phyloP scores from a whole-genome alignment of 2,329 filamentous ascomycete species.

The Colletotrichum eleusines region DNA sequence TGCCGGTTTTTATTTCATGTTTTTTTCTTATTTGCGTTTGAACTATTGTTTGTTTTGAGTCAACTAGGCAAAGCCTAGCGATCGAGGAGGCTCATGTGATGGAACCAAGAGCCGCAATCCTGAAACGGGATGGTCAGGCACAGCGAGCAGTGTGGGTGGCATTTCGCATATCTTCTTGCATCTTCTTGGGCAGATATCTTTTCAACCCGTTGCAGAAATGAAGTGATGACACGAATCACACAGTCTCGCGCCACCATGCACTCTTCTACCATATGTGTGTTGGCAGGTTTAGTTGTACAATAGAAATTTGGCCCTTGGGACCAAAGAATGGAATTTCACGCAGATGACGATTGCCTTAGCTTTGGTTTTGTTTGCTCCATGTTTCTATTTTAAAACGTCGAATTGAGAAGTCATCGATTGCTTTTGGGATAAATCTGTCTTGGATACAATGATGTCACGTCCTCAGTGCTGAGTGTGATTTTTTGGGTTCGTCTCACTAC shows the following conservation, averaged over 20 bases:
- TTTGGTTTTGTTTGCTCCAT: slow-evolving; percentile 1
- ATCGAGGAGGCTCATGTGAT: slow-evolving; percentile 10
- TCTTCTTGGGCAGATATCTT: slow-evolving; percentile 34
- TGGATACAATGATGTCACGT: slow-evolving; percentile 11
- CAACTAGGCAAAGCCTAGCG: neutral
- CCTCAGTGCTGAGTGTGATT: no score
- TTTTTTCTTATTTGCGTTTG: neutral
- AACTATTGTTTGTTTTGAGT: neutral
- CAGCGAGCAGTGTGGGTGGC: slow-evolving; percentile 23
- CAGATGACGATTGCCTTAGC: slow-evolving; percentile 32
- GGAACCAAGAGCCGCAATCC: slow-evolving; percentile 3
- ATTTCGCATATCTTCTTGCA: slow-evolving; percentile 21
- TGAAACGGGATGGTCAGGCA: slow-evolving; percentile 1
- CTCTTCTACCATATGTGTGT: neutral
- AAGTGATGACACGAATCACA: slow-evolving; percentile 39
- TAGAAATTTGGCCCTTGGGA: slow-evolving; percentile 24
- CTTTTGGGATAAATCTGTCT: slow-evolving; percentile 31
- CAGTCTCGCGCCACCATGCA: slow-evolving; percentile 12
- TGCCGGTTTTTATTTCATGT: neutral
- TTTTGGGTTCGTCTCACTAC: no score
- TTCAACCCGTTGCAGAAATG: slow-evolving; percentile 40
- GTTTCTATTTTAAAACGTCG: slow-evolving; percentile 34
- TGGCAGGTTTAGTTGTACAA: slow-evolving; percentile 33
- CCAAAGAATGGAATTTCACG: slow-evolving; percentile 29
- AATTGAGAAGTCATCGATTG: slow-evolving; percentile 37